Conservation (phyloP, 139 green algal genomes). For the Picochlorum sp. region DNA sequence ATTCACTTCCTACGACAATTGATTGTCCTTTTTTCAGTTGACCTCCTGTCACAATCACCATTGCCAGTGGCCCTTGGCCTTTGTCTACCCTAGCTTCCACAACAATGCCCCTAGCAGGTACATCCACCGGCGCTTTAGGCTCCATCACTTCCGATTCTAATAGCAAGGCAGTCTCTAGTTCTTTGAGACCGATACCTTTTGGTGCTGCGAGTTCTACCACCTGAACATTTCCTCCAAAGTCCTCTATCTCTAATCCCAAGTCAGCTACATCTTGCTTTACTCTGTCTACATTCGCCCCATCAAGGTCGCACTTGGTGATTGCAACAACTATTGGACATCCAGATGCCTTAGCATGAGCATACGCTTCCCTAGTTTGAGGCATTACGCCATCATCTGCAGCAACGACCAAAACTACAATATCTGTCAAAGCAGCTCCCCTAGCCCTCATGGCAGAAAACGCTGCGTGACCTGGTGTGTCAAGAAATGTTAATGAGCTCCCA, state of each 20-base stretch:
- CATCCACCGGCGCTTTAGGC: background rate
- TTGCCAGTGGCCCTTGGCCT: constrained; percentile 73
- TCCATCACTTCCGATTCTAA: constrained; percentile 46
- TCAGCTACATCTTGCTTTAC: constrained; percentile 64
- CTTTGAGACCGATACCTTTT: constrained; percentile 48
- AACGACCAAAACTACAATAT: constrained; percentile 85
- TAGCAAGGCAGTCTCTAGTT: constrained; percentile 79
- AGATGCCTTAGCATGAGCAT: constrained; percentile 50
- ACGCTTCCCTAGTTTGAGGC: constrained; percentile 78
- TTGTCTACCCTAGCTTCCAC: constrained; percentile 75
- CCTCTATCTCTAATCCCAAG: constrained; percentile 78
- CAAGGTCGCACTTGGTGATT: constrained; percentile 79
- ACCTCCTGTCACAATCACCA: constrained; percentile 56
- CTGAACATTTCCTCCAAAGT: constrained; percentile 64
- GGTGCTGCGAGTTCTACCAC: constrained; percentile 61
- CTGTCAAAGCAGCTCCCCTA: constrained; percentile 66
- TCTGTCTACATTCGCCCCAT: constrained; percentile 27
- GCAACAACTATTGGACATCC: constrained; percentile 78
- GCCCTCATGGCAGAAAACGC: constrained; percentile 84
- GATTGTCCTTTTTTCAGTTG: constrained; percentile 53
- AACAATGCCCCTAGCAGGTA: constrained; percentile 52
- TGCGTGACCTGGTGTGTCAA: constrained; percentile 91
- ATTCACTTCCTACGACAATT: constrained; percentile 77
- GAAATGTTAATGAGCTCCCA: constrained; percentile 62
- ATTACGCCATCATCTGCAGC: constrained; percentile 86